A percentile compares a stretch with the other conserved stretches of the same genome.
Conservation (phyloP, 83 land plant genomes). For the Picea abies region DNA sequence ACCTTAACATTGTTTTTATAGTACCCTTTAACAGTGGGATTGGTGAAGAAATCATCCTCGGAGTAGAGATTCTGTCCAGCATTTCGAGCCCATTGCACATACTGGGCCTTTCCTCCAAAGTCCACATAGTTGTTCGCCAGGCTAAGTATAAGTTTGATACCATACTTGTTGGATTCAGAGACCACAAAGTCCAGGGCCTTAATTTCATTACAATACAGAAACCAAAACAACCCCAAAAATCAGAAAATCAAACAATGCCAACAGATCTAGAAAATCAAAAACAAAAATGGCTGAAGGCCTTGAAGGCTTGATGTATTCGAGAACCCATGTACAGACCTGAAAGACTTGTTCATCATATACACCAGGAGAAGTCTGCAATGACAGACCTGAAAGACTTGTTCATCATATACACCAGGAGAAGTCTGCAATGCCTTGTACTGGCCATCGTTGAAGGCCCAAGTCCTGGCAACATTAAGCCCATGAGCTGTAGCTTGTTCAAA, state of each 20-base stretch:
- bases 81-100: constrained; percentile 68
- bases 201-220: constrained; percentile 14
- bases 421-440: constrained; percentile 33
- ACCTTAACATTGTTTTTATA: constrained; percentile 65
- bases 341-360: constrained; percentile 49
- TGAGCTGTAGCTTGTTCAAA: constrained; percentile 37
- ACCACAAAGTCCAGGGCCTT: constrained; percentile 87
- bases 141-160: constrained; percentile 65
- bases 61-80: constrained; percentile 34
- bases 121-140: constrained; percentile 73
- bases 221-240: constrained; percentile 37
- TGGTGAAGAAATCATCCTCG: constrained; percentile 82
- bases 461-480: constrained; percentile 46
- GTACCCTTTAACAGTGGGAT: constrained; percentile 45
- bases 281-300: neutral
- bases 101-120: constrained; percentile 83
- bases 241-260: neutral
- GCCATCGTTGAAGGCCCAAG: constrained; percentile 67
- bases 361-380: too few species aligned
- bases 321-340: constrained; percentile 33
- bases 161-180: constrained; percentile 57
- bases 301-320: constrained; percentile 6
- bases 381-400: too few species aligned
- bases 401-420: too few species aligned
- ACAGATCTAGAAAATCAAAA: neutral